Evolutionary conservation across 352 stramenopile genomes (phyloP).

Genomic region (Phytophthora pini): DNA sequence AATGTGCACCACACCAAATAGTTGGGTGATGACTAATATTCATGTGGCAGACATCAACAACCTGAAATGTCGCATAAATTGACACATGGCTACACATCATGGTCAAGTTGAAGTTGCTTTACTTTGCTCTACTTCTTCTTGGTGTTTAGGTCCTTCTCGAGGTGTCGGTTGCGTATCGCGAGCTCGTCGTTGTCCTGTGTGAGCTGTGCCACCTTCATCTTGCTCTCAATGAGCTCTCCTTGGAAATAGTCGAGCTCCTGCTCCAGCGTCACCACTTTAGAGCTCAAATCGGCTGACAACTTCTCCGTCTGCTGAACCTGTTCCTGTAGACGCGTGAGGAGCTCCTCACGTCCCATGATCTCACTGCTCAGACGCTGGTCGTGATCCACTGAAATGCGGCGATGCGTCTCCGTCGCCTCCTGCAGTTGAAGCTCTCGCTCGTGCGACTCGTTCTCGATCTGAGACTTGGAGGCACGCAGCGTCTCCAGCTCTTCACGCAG

Average conservation of each 20-base stretch:
- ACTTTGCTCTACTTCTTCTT: constrained; percentile 30
- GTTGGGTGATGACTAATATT: constrained; percentile 9
- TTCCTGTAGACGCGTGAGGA: constrained; percentile 48
- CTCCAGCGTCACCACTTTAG: constrained; percentile 56
- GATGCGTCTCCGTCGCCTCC: constrained; percentile 54
- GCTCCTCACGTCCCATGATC: constrained; percentile 61
- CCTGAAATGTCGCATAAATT: background rate
- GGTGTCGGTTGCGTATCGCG: constrained; percentile 59
- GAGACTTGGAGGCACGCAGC: constrained; percentile 53
- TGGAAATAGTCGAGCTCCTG: constrained; percentile 88
- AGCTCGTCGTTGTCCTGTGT: constrained; percentile 82
- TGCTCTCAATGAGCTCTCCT: constrained; percentile 81
- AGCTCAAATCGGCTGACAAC: constrained; percentile 40
- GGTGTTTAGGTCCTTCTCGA: constrained; percentile 56
- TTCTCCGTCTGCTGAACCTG: constrained; percentile 43
- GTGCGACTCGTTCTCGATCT: constrained; percentile 59
- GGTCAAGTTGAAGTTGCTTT: constrained; percentile 29
- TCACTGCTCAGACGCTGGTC: constrained; percentile 53
- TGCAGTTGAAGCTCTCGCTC: constrained; percentile 50
- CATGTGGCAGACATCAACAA: constrained; percentile 6
- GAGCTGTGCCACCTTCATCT: constrained; percentile 82
- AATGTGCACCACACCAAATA: constrained; percentile 11
- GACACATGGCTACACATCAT: constrained; percentile 17
- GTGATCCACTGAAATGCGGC: constrained; percentile 43
- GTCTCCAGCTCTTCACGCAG: constrained; percentile 58